phyloP scores from a whole-genome alignment of 176 grass and related monocot genomes.

The Panicum miliaceum region DNA sequence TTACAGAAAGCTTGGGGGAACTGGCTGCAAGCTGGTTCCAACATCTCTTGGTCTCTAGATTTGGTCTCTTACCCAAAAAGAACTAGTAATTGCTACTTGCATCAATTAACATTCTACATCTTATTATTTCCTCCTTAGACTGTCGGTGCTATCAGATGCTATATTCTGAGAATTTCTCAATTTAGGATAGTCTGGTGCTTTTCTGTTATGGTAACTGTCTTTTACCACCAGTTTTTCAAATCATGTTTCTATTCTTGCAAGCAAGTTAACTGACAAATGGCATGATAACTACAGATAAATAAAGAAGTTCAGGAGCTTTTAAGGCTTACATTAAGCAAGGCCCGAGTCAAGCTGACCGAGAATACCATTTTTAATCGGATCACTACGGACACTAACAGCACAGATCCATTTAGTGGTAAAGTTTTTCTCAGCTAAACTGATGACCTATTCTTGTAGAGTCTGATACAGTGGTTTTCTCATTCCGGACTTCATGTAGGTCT shows the following conservation, averaged over 20 bases:
- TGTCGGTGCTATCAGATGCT: not conserved
- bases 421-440: constrained; percentile 43
- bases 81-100: constrained; percentile 2
- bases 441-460: not conserved
- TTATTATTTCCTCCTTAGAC: constrained; percentile 27
- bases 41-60: not conserved
- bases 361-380: constrained; percentile 88
- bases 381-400: constrained; percentile 58
- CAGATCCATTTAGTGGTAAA: constrained; percentile 91
- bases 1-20: not conserved
- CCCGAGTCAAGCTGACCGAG: constrained; percentile 69
- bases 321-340: constrained; percentile 77
- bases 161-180: not conserved
- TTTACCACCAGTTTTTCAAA: not conserved
- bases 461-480: constrained; percentile 33
- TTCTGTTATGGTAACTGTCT: not conserved
- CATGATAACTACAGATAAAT: constrained; percentile 54
- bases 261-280: constrained; percentile 41
- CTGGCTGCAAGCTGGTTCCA: not conserved
- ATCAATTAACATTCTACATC: not conserved
- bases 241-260: constrained; percentile 2
- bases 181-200: not conserved
- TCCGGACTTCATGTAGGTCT: constrained; percentile 57
- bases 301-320: constrained; percentile 89
- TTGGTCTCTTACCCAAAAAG: not conserved